Base-by-base conservation (phyloP, 352 stramenopile species). In the Pythium biforme region DNA sequence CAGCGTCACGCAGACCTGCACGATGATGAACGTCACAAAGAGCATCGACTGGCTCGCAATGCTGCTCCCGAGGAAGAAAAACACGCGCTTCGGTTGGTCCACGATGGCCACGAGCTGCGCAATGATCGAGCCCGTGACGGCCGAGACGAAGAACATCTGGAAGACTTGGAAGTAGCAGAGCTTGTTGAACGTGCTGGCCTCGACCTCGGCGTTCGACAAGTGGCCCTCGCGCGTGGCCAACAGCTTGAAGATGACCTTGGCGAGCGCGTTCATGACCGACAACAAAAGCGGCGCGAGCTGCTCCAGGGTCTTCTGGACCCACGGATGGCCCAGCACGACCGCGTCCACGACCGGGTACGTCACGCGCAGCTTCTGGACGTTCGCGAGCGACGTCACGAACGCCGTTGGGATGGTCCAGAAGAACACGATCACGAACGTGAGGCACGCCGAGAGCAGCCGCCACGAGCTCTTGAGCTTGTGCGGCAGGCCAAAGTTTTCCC, bases 81-180 rank as follows among this genome's bases (percentile, higher is more conserved):
- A 73, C 55, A 89, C 70, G 17, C 70, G 76, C 47, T 53, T 57
- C 7, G 83, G 78, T 45, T 90, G 79, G 51, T 93, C 77, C 43
- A 88, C 68, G 40, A 93, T 69, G 14, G 75, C 49, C 48, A 81
- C 75, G 23, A 90, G 73, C 49, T 85, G 72, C 31, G 68, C 73
- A 45, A 90, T 75, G 41, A 89, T 72, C 15, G 83, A 89, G 3
- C 83, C 83, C 6, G 78, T 80, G 10, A 93, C 70, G 20, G 76
- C 77, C 27, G 83, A 83, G 29, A 93, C 81, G 56, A 93, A 93
- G 46, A 93, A 93, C 74, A 89, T 88, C 64, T 91, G 81, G 59
- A 93, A 83, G 27, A 88, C 71, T 64, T 93, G 83, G 55, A 89
- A 90, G 62, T 82, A 86, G 62, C 75, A 82, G 3, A 93, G 68